Percentiles rank a stretch among this genome's conserved stretches.
Conservation (phyloP, 768 basidiomycete species). For the Leucocoprinus birnbaumii region DNA sequence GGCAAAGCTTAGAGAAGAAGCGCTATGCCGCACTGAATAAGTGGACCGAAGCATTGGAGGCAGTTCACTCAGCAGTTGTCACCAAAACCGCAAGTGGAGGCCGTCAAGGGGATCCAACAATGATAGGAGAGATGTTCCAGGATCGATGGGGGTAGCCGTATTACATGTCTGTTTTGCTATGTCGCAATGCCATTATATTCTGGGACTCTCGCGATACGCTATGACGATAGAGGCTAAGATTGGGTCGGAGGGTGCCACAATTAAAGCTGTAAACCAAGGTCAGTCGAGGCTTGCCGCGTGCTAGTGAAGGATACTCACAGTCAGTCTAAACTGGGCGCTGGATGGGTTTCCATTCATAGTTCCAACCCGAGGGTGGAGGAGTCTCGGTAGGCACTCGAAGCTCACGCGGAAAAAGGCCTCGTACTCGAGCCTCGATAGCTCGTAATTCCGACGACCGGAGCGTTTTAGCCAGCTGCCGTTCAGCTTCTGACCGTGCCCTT, state of each 20-base stretch:
- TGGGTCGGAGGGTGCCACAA: no score
- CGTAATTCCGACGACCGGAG: conserved; percentile 65
- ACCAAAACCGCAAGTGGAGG: conserved; percentile 57
- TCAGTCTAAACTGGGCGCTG: no score
- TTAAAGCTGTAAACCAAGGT: no score
- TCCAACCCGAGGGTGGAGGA: conserved; percentile 79
- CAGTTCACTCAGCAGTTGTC: conserved; percentile 74
- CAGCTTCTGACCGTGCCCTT: conserved; percentile 51
- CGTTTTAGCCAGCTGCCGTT: conserved; percentile 58
- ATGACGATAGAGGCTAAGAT: no score
- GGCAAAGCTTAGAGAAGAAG: conserved; percentile 85
- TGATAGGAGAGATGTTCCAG: conserved; percentile 32
- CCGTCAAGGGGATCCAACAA: conserved; percentile 29
- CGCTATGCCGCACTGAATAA: conserved; percentile 78
- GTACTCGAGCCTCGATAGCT: conserved; percentile 72
- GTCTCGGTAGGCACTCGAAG: conserved; percentile 84
- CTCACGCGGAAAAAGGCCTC: conserved; percentile 86
- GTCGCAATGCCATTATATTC: conserved; percentile 15
- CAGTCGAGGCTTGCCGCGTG: no score
- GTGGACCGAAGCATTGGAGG: conserved; percentile 81
- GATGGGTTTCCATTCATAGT: conserved; percentile 80
- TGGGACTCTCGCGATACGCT: conserved; percentile 10
- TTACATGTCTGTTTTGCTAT: conserved; percentile 11
- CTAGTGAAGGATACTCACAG: no score
- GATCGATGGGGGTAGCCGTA: conserved; percentile 32